Base-by-base conservation (phyloP, 75 land plant species). In the Sequoia sempervirens region DNA sequence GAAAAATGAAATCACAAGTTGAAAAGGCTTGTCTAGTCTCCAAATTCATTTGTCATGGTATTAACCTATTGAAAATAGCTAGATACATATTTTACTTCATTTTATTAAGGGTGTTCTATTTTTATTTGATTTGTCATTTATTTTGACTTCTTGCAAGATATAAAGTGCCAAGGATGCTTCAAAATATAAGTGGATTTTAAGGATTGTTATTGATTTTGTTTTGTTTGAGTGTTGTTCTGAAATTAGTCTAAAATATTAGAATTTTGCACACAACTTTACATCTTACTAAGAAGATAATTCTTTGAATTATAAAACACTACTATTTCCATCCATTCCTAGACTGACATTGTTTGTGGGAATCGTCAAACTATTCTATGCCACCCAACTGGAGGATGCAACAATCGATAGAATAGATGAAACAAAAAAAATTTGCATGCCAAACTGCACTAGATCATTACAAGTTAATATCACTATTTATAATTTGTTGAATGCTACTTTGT, bases 31-130 rank as follows among this genome's bases (percentile, higher is more conserved):
- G 95, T 94, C n/a, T 95, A 90, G 69, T 93, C 96, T 41, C 96
- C 96, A 12, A 93, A 94, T 74, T 94, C 96, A 9, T 94, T 91
- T 86, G n/a, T 94, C 90, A 94, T 93, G 96, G 96, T 94, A 91
- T 26, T 9, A 0, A 14, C 32, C 13, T 47, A 9, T 30, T 43
- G 80, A 28, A 40, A 13, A 7, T 47, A 28, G 14, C 28, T 68
- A 28, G 20, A 17, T 83, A 18, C 43, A 32, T 0, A 6, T 26
- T 26, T 1, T 74, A 73, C 17, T 28, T 83, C 2, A 73, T 72
- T 74, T 43, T 72, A 2, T 41, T 40, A 40, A 40, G 41, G 41
- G 41, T 4, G 8, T 26, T 1, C 32, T 83, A 17, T 83, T 73
- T 18, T 11, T 0, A 0, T 74, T 83, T 5, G 1, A 40, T 1